Evolutionary conservation across 2,329 filamentous ascomycete species (phyloP), one percentile per base, ranked within the genome.

Genomic region (Ophiostoma fasciatum): DNA sequence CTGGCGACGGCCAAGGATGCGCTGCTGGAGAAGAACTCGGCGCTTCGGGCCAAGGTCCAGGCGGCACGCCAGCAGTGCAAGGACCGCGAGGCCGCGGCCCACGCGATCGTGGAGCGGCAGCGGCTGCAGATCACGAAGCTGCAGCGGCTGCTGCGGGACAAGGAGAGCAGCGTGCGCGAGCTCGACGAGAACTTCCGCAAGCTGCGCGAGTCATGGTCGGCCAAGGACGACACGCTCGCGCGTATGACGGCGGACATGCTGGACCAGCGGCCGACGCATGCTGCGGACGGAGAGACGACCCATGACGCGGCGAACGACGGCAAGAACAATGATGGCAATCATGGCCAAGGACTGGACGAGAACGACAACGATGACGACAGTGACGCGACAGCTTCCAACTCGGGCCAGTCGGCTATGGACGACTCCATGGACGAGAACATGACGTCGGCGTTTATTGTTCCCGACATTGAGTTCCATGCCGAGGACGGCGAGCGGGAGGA

Each of bases 401-500:
- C 37, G 7, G 39, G 36, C 14, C 22, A 33, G 14, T 41, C 40
- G 3, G 37, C 35, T 3, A 17, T 36, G 12, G 41, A 41, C 29
- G 31, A 28, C 4, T 45, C 42, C 10, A 34, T 43, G 37, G 44
- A 45, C 27, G 45, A 45, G 23, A 47, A 46, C 41, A 46, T 47
- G 45, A 47, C 45, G 14, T 47, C 44, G 33, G 42, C 41, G 28
- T 47, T 46, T 42, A 46, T 47, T 36, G 40, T 47, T 12, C 44
- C 43, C n/a, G 44, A 46, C 30, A 33, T 46, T 4, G 42, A 46
- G 12, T 39, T 46, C 19, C 21, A 42, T 12, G 23, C 34, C 12
- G 31, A 37, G n/a, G 37, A 38, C 1, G 34, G 7, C 17, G 28
- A 37, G 18, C 20, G 37, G 11, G 13, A 30, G 17, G 35, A 37